Evolutionary conservation across 208 protist genomes (phyloP).

Genomic region (Paratrypanosoma confusum): DNA sequence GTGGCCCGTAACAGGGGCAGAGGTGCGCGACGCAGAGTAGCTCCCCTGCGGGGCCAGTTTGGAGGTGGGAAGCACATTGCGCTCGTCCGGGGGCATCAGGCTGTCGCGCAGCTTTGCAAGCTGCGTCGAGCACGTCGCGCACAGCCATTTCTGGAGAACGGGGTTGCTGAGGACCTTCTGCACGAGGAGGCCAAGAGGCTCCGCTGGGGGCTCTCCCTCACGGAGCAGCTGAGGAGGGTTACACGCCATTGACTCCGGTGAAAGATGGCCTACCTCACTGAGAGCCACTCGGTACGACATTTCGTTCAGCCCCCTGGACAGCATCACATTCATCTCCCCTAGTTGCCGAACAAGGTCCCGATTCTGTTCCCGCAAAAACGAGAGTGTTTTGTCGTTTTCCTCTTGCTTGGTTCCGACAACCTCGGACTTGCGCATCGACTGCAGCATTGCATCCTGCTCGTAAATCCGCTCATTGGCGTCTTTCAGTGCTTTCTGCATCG

Average conservation of each 20-base stretch:
- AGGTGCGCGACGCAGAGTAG: no score
- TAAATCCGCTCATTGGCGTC: slow-evolving; percentile 11
- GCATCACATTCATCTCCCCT: slow-evolving; percentile 9
- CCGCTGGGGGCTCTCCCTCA: slow-evolving; percentile 1
- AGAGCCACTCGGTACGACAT: slow-evolving; percentile 7
- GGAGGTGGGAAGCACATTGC: background rate
- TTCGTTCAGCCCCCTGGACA: slow-evolving; percentile 14
- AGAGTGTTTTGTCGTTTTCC: slow-evolving; percentile 2
- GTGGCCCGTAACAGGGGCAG: no score
- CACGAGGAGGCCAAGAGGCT: slow-evolving; percentile 3
- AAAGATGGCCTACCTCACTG: background rate
- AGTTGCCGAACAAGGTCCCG: slow-evolving; percentile 13
- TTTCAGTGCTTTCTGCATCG: slow-evolving; percentile 11
- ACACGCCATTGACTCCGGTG: slow-evolving; percentile 1
- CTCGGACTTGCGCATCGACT: background rate
- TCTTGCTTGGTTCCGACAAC: slow-evolving; percentile 2
- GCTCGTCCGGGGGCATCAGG: slow-evolving; percentile 5
- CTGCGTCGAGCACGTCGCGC: background rate
- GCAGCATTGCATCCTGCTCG: slow-evolving; percentile 12
- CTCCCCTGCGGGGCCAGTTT: no score
- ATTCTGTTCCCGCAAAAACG: slow-evolving; percentile 14
- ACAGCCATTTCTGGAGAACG: slow-evolving; percentile 4
- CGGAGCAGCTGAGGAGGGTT: background rate
- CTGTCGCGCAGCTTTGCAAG: slow-evolving; percentile 6
- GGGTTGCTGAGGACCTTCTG: slow-evolving; percentile 11